These are phyloP conservation scores for Pichia sp. DNA, from an alignment of 1,139 yeast species.

Conservation along the genomic window DNA sequence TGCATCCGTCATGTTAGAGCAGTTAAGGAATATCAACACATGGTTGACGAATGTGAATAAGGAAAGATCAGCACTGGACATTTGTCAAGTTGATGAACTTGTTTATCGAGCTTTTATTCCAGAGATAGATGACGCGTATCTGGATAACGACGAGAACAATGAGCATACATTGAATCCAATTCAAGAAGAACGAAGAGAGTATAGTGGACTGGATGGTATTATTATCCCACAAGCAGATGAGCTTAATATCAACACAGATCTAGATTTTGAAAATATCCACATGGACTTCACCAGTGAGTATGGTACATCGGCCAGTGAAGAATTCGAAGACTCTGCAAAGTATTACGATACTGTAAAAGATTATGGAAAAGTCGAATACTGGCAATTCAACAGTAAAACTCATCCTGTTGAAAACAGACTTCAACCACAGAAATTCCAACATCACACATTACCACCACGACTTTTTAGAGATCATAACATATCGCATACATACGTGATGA, in stretches of 20 bases:
- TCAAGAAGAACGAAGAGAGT: too few species aligned
- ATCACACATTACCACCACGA: conserved; percentile 14
- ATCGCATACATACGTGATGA: conserved; percentile 6
- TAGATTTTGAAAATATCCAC: too few species aligned
- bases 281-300: too few species aligned
- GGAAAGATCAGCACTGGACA: neutral
- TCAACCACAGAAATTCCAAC: conserved; percentile 22
- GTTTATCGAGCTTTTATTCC: neutral
- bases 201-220: too few species aligned
- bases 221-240: too few species aligned
- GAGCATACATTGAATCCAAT: too few species aligned
- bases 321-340: neutral
- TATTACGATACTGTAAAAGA: conserved; percentile 2
- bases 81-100: neutral
- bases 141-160: too few species aligned
- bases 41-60: neutral
- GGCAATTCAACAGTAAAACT: conserved; percentile 6
- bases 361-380: conserved; percentile 12
- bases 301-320: too few species aligned
- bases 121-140: too few species aligned
- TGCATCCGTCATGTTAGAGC: neutral
- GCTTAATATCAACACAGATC: too few species aligned
- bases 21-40: neutral
- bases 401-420: conserved; percentile 7
- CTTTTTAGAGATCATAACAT: neutral